Base-by-base conservation (phyloP, 2,329 filamentous ascomycete species). In the Acarospora socialis region DNA sequence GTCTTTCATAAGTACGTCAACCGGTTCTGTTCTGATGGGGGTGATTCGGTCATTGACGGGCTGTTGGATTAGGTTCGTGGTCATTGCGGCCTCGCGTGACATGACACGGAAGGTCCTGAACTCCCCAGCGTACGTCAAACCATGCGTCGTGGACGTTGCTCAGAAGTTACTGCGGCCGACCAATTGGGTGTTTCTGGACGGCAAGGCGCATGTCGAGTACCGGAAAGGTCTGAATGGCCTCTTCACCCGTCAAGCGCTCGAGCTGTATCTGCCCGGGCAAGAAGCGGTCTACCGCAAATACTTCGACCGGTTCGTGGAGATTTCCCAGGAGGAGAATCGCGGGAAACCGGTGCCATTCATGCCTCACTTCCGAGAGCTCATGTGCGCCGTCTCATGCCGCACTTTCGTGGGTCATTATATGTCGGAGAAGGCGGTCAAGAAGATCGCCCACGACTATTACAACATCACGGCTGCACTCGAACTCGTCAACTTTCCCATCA, bases 341-440 rank as follows among this genome's bases (percentile, higher is more conserved):
- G 75, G 75, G 56, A 72, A 83, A 61, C 80, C 83, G 2, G 62
- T 80, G 19, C 78, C 83, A 14, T 95, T 84, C 67, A 94, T 95
- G 82, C 63, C 76, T 41, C 68, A 81, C 48, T 92, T 95, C 66
- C 83, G 90, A 46, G 84, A 95, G 59, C 64, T 94, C 48, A 92
- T 92, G 74, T 92, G 81, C 50, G 87, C 87, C 40, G 75, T 95
- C 25, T 92, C 86, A 25, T 90, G 84, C 66, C 80, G 87, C 41
- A 93, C 86, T n/a, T 95, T 95, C 54, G 83, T 92, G 40, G 90
- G 90, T 24, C 77, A 93, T 63, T 95, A 95, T 63, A 87, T 94
- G 57, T 76, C 78, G 27, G 81, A 93, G 37, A 80, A 83, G 53
- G 74, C 80, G 29, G 77, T 95, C 49, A 87, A 92, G 70, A 86